Evolutionary conservation across 2,329 filamentous ascomycete species (phyloP).

Genomic region (Penicillium rolfsii): DNA sequence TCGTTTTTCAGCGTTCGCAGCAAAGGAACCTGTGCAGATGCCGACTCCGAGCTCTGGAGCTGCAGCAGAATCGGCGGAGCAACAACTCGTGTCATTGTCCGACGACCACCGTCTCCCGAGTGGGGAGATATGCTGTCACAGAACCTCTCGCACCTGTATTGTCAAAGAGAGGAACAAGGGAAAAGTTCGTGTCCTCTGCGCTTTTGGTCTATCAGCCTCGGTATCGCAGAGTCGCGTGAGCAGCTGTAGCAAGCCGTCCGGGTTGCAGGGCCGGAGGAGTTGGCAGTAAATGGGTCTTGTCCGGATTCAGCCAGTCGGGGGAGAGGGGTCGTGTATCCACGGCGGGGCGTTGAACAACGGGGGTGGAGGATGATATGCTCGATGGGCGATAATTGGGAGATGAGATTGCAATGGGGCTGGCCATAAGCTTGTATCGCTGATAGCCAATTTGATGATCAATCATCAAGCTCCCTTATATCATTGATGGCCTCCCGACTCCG

Average conservation of each 20-base stretch:
- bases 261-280: slow-evolving; percentile 2
- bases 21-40: slow-evolving; percentile 53
- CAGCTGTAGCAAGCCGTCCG: slow-evolving; percentile 10
- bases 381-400: background rate
- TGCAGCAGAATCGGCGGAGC: slow-evolving; percentile 60
- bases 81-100: slow-evolving; percentile 59
- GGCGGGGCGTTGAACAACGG: slow-evolving; percentile 1
- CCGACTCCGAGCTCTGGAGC: slow-evolving; percentile 57
- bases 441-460: background rate
- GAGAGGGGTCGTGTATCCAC: slow-evolving; percentile 9
- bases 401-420: background rate
- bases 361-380: background rate
- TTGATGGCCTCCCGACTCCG: slow-evolving; percentile 14
- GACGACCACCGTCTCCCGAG: slow-evolving; percentile 36
- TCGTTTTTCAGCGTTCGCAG: slow-evolving; percentile 83
- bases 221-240: slow-evolving; percentile 8
- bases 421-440: background rate
- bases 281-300: background rate
- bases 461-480: background rate
- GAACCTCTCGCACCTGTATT: slow-evolving; percentile 4
- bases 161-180: background rate
- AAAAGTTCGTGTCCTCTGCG: background rate
- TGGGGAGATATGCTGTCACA: slow-evolving; percentile 19
- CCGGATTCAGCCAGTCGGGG: slow-evolving; percentile 13
- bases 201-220: background rate